These are phyloP conservation scores for Rhizophagus clarus DNA, from an alignment of 192 early-diverging fungal species.

Conservation along the genomic window DNA sequence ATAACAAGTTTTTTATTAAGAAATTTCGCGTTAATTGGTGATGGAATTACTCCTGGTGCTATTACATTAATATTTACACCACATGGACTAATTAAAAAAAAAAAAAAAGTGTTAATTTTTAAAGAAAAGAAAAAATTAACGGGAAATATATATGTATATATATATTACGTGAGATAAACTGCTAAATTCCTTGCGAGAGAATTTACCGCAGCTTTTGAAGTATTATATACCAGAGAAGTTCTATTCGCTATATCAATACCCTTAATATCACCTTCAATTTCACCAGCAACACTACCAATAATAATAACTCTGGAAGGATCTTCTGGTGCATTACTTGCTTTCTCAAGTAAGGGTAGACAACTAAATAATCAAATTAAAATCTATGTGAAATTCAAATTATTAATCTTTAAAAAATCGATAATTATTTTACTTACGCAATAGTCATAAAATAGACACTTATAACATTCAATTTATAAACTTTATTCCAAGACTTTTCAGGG, in stretches of 20 bases:
- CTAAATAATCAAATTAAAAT: conserved; percentile 21
- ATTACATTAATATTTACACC: conserved; percentile 69
- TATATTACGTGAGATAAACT: conserved; percentile 44
- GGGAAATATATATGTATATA: not conserved
- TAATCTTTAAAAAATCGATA: not conserved
- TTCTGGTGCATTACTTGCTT: conserved; percentile 44
- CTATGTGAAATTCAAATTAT: not conserved
- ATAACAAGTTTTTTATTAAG: too few relatives aligned
- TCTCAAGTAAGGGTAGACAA: conserved; percentile 67
- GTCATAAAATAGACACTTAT: conserved; percentile 18
- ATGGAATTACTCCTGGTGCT: conserved; percentile 71
- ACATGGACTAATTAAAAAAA: conserved; percentile 38
- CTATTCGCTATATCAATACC: conserved; percentile 14
- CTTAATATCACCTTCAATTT: not conserved
- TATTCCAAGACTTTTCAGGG: conserved; percentile 8
- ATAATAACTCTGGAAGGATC: conserved; percentile 82
- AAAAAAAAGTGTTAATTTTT: not conserved
- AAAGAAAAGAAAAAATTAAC: not conserved
- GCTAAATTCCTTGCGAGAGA: conserved; percentile 71
- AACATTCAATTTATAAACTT: conserved; percentile 6
- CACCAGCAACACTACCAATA: conserved; percentile 69
- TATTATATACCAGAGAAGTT: conserved; percentile 70
- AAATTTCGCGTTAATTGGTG: not conserved
- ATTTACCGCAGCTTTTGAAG: conserved; percentile 77
- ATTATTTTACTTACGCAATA: conserved; percentile 8